Percentiles rank a stretch among this genome's conserved stretches.
Conservation (phyloP, 306 rosid genomes). For the Biancaea sappan region DNA sequence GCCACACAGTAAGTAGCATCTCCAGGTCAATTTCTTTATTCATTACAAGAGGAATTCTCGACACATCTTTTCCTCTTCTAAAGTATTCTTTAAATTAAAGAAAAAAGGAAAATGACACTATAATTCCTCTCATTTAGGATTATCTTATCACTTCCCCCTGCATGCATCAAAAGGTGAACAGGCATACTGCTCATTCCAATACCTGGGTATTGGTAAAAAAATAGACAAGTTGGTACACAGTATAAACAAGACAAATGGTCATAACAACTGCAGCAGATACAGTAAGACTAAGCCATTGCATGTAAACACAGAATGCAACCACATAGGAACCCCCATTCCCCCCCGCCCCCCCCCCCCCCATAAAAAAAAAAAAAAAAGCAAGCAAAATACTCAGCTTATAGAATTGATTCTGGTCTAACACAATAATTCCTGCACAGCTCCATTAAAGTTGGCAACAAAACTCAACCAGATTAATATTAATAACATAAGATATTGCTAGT, state of each 20-base stretch:
- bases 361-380: too few relatives aligned
- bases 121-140: background rate
- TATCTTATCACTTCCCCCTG: background rate
- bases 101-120: background rate
- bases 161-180: background rate
- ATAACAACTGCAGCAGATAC: conserved; percentile 13
- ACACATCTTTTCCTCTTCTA: background rate
- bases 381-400: background rate
- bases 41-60: background rate
- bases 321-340: background rate
- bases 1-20: conserved; percentile 16
- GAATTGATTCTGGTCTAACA: conserved; percentile 15
- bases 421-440: background rate
- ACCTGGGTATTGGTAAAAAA: background rate
- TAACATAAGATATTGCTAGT: background rate
- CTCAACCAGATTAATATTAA: background rate
- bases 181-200: conserved; percentile 1
- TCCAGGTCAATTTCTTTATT: conserved; percentile 21
- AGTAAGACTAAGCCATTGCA: background rate
- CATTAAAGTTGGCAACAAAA: background rate
- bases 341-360: too few relatives aligned
- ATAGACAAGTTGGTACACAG: background rate
- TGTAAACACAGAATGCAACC: conserved; percentile 24
- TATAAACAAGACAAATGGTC: background rate
- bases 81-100: conserved; percentile 21